Evolutionary conservation across 768 basidiomycete genomes (phyloP).

Genomic region (Boletus vermiculosoides): DNA sequence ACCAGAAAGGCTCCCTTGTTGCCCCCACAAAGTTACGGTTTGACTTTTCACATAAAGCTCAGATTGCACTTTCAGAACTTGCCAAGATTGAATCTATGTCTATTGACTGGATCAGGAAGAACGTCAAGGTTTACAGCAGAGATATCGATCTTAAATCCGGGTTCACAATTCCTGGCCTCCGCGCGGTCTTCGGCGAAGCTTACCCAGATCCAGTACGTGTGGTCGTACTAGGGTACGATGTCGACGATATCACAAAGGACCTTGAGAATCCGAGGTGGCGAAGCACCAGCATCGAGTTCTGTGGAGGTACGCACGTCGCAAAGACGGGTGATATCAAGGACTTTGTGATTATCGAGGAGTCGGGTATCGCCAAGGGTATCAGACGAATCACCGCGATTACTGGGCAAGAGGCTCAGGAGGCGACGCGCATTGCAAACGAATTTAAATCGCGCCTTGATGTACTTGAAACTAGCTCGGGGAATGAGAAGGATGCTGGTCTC

Average conservation of each 20-base stretch:
- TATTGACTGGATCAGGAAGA: conserved; percentile 85
- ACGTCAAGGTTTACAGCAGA: conserved; percentile 86
- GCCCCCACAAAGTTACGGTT: conserved; percentile 95
- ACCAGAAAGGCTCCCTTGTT: conserved; percentile 97
- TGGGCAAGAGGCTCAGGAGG: conserved; percentile 87
- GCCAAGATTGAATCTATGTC: conserved; percentile 80
- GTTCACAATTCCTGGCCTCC: conserved; percentile 85
- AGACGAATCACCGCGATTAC: conserved; percentile 93
- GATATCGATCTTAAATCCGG: conserved; percentile 78
- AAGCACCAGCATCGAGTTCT: conserved; percentile 91
- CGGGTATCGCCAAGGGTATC: conserved; percentile 97
- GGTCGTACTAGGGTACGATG: conserved; percentile 83
- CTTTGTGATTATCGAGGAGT: conserved; percentile 92
- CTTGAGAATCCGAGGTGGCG: conserved; percentile 91
- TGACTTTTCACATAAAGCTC: conserved; percentile 96
- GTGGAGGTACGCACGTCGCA: conserved; percentile 98
- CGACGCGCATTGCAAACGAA: conserved; percentile 62
- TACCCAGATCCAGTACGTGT: conserved; percentile 98
- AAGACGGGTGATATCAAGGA: conserved; percentile 97
- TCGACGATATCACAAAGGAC: conserved; percentile 84
- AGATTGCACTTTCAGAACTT: conserved; percentile 74
- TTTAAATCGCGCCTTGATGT: conserved; percentile 62
- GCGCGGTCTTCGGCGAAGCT: conserved; percentile 96
- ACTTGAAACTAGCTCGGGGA: conserved; percentile 60
- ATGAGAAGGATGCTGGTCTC: conserved; percentile 83